Conservation (phyloP, 768 basidiomycete species). For the Crucibulum laeve region DNA sequence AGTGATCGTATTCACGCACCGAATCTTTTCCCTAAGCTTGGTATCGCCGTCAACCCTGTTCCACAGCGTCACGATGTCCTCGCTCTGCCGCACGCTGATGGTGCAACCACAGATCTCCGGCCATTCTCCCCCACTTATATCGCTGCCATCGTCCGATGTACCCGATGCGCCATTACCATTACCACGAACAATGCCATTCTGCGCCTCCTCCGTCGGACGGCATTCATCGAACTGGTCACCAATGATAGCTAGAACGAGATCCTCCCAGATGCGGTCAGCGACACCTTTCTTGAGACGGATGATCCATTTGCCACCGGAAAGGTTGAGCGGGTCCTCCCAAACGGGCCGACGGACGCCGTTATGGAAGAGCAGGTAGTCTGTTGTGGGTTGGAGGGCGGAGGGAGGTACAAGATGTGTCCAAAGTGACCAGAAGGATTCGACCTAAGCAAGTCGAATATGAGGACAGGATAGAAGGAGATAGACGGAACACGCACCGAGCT, state of each 20-base stretch:
- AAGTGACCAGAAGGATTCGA: constrained; percentile 94
- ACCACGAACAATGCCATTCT: constrained; percentile 24
- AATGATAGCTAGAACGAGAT: constrained; percentile 78
- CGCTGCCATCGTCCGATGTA: constrained; percentile 31
- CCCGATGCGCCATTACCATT: constrained; percentile 22
- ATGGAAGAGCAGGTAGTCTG: constrained; percentile 93
- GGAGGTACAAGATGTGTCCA: constrained; percentile 90
- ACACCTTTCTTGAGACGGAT: constrained; percentile 89
- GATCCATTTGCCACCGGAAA: constrained; percentile 91
- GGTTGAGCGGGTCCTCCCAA: constrained; percentile 93
- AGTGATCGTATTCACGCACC: constrained; percentile 42
- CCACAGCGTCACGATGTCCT: constrained; percentile 95
- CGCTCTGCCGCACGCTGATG: constrained; percentile 87
- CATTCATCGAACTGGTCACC: constrained; percentile 88
- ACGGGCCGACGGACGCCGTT: constrained; percentile 81
- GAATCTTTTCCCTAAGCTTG: constrained; percentile 75
- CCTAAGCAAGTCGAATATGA: constrained; percentile 34
- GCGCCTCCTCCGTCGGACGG: constrained; percentile 25
- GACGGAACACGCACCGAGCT: constrained; percentile 57
- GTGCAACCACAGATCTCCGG: constrained; percentile 94
- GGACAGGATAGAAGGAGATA: constrained; percentile 1
- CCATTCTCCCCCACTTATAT: constrained; percentile 41
- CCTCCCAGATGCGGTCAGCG: constrained; percentile 89
- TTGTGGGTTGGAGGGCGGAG: constrained; percentile 79
- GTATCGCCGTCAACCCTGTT: constrained; percentile 77